A percentile compares a stretch with the other conserved stretches of the same genome.
These are phyloP conservation scores for Neopestalotiopsis clavispora DNA, from an alignment of 2,329 filamentous ascomycete species.

Conservation along the genomic window DNA sequence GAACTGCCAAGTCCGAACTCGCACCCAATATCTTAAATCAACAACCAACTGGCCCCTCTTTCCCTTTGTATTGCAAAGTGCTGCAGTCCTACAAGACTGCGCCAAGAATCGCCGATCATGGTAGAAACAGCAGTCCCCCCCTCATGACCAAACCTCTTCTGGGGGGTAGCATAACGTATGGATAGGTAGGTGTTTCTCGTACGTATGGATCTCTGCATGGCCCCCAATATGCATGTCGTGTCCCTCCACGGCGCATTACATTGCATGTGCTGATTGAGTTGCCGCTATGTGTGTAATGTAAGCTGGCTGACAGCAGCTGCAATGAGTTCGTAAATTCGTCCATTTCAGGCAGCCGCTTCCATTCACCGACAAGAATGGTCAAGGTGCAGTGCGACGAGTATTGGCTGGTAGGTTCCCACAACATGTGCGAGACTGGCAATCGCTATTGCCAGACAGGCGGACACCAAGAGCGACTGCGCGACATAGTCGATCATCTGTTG, in stretches of 20 bases:
- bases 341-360: not conserved
- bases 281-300: not conserved
- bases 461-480: too few species aligned
- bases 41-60: not conserved
- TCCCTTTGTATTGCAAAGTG: not conserved
- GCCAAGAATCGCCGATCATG: not conserved
- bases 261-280: not conserved
- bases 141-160: not conserved
- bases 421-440: not conserved
- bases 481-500: too few species aligned
- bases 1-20: too few species aligned
- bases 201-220: not conserved
- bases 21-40: too few species aligned
- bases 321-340: conserved; percentile 2
- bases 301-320: conserved; percentile 3
- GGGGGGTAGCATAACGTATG: not conserved
- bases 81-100: not conserved
- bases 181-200: not conserved
- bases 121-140: not conserved
- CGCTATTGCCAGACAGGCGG: too few species aligned
- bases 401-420: not conserved
- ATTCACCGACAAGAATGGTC: not conserved
- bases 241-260: not conserved
- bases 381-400: not conserved
- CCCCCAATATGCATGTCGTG: conserved; percentile 1